These are phyloP conservation scores for Blakeslea trispora DNA, from an alignment of 371 early-diverging fungal species.

Conservation along the genomic window DNA sequence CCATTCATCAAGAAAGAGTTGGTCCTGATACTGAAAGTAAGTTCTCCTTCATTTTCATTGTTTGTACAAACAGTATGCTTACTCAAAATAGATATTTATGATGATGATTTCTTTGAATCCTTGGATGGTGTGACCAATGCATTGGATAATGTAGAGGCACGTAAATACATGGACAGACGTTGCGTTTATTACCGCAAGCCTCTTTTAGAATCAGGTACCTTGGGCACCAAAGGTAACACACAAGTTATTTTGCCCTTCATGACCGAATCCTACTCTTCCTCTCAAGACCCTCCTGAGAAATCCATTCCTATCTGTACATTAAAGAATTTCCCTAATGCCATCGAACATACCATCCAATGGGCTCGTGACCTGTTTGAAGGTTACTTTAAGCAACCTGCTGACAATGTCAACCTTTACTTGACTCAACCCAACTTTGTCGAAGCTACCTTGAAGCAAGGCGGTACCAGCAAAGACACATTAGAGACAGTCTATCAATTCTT, in stretches of 20 bases:
- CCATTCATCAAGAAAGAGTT: constrained; percentile 93
- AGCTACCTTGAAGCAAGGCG: constrained; percentile 75
- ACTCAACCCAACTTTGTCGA: constrained; percentile 85
- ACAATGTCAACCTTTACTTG: constrained; percentile 92
- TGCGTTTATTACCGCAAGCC: constrained; percentile 97
- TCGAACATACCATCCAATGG: constrained; percentile 99
- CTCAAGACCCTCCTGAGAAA: constrained; percentile 99
- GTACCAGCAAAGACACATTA: constrained; percentile 77
- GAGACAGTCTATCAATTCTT: constrained; percentile 72
- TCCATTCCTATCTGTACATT: constrained; percentile 99
- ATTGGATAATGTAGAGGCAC: constrained; percentile 99
- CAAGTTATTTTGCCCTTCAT: constrained; percentile 94
- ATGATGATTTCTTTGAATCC: constrained; percentile 91
- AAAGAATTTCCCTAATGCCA: constrained; percentile 99
- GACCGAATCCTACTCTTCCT: constrained; percentile 99
- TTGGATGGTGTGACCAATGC: constrained; percentile 98
- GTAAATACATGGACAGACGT: constrained; percentile 97
- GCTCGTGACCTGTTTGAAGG: constrained; percentile 98
- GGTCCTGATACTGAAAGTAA: constrained; percentile 92
- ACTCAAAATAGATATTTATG: constrained; percentile 69
- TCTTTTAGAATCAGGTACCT: constrained; percentile 98
- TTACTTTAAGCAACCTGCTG: constrained; percentile 89
- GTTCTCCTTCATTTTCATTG: too few species aligned
- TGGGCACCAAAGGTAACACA: constrained; percentile 99
- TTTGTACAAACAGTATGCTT: too few species aligned